phyloP scores from a whole-genome alignment of 78 protist species.

The Dictyostelium citrinum region DNA sequence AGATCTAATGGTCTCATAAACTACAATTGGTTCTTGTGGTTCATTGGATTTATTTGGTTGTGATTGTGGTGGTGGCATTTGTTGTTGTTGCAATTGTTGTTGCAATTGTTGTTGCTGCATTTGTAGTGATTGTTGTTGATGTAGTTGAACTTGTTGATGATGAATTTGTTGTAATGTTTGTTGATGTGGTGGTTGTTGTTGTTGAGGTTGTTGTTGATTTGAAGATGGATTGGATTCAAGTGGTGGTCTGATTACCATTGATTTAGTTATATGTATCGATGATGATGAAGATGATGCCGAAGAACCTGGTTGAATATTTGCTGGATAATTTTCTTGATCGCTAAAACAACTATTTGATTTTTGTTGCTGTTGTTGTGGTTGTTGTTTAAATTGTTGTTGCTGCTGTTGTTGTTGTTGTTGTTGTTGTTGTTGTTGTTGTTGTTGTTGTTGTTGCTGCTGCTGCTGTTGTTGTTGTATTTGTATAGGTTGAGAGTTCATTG shows the following conservation, averaged over 20 bases:
- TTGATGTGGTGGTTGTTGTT: background rate
- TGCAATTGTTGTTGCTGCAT: background rate
- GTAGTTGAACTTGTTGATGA: background rate
- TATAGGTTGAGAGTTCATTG: background rate
- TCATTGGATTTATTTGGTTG: background rate
- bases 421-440: background rate
- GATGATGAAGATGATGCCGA: background rate
- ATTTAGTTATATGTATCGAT: conserved; percentile 37
- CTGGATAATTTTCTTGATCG: background rate
- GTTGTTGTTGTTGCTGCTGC: background rate
- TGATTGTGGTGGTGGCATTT: conserved; percentile 29
- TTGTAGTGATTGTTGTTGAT: background rate
- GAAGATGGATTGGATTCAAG: too few species aligned
- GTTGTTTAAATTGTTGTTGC: background rate
- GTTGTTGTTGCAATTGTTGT: conserved; percentile 7
- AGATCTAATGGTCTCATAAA: conserved; percentile 17
- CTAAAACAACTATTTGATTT: background rate
- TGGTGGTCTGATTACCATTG: conserved; percentile 55
- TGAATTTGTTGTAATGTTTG: background rate
- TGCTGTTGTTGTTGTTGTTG: background rate
- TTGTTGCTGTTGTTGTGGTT: background rate
- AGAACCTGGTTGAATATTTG: background rate
- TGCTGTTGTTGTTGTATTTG: background rate
- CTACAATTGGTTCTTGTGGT: conserved; percentile 17
- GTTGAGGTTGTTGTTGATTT: background rate